Base-by-base conservation (phyloP, 345 rosid species). In the Eucalyptus curtisii region DNA sequence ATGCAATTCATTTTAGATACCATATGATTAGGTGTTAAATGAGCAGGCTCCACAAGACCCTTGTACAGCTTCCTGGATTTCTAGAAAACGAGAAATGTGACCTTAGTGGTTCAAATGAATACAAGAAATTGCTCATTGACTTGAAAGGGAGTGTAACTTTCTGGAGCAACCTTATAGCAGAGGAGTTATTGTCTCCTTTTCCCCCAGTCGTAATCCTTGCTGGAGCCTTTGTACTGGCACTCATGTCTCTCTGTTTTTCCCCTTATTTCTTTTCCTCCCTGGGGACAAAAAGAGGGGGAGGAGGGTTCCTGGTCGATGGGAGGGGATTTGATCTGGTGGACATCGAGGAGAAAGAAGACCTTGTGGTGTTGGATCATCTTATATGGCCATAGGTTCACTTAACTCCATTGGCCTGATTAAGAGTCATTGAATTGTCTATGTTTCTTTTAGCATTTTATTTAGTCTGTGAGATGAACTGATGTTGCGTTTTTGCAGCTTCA, bases 401-500 rank as follows among this genome's bases (percentile, higher is more conserved):
- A 15, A 66, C 27, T 76, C 24, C 47, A 20, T 76, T 76, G 84
- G 47, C 84, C 84, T 76, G 27, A 25, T 76, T 40, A 40, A 76
- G 84, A 40, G 84, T 76, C 84, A 20, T 76, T 40, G 27, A 76
- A 76, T 76, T 37, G 84, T 76, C 84, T 40, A 76, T 76, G 15
- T 76, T 40, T 76, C 30, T 40, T 76, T 76, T 22, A 40, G 76
- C 15, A 40, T 76, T 40, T 76, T 40, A 40, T 76, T 37, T 76
- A 11, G 84, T 76, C 47, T 20, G 30, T 37, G 47, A 76, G 47
- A 76, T 76, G 47, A 20, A 76, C 84, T 76, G 47, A 76, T 20
- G 30, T 76, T 20, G 30, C 8, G 1, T 76, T 27, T 87, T 17
- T 93, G 92, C 94, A 94, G 98, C 90, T 91, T 61, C 93, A 30